Evolutionary conservation across 1,139 yeast species (phyloP).

Genomic region (Candida sojae): DNA sequence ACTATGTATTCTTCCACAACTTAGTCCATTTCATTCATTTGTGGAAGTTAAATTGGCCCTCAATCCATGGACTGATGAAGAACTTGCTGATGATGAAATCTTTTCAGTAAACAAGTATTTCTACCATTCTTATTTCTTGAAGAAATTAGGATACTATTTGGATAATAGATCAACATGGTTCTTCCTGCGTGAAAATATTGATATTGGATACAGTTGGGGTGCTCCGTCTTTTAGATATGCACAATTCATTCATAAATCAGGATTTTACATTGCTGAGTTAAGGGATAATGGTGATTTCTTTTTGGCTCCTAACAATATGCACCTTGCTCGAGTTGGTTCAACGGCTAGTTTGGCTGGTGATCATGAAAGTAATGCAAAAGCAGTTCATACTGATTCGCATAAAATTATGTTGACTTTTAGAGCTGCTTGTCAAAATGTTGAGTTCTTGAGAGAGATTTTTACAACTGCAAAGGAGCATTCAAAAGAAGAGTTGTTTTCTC

Average conservation of each 20-base stretch:
- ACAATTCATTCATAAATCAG: slow-evolving; percentile 88
- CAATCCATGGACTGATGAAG: slow-evolving; percentile 67
- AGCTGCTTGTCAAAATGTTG: slow-evolving; percentile 57
- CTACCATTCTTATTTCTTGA: slow-evolving; percentile 65
- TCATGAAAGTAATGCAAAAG: slow-evolving; percentile 26
- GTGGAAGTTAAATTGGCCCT: slow-evolving; percentile 64
- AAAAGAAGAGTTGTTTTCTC: slow-evolving; percentile 30
- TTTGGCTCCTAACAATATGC: slow-evolving; percentile 78
- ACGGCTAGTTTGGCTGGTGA: slow-evolving; percentile 27
- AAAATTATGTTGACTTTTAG: slow-evolving; percentile 70
- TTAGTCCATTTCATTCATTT: slow-evolving; percentile 87
- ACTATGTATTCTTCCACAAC: slow-evolving; percentile 69
- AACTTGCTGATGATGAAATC: slow-evolving; percentile 52
- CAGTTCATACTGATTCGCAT: slow-evolving; percentile 60
- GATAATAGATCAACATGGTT: slow-evolving; percentile 78
- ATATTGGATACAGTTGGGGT: slow-evolving; percentile 88
- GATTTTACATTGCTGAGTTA: slow-evolving; percentile 86
- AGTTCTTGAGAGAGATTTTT: slow-evolving; percentile 52
- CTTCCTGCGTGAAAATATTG: slow-evolving; percentile 53
- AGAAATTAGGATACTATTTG: slow-evolving; percentile 69
- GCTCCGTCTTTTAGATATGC: slow-evolving; percentile 77
- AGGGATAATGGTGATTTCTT: slow-evolving; percentile 79
- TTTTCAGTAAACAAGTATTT: slow-evolving; percentile 52
- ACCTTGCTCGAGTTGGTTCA: slow-evolving; percentile 62
- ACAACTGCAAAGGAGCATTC: slow-evolving; percentile 57